Conservation (phyloP, 306 rosid species). For the Elaeagnus macrophylla region DNA sequence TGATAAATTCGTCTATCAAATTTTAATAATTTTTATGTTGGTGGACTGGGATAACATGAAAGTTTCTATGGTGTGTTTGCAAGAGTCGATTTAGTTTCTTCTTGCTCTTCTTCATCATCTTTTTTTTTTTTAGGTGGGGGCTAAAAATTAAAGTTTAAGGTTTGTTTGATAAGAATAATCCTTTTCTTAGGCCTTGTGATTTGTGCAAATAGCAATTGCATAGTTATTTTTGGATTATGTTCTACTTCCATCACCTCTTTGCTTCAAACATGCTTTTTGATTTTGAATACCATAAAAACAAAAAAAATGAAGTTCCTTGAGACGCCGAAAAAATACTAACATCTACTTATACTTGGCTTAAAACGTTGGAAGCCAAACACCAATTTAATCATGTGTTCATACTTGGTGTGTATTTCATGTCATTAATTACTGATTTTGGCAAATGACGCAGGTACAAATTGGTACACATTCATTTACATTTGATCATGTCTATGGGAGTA, state of each 20-base stretch:
- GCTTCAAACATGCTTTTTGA: background rate
- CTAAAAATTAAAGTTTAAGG: background rate
- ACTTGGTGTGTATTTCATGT: background rate
- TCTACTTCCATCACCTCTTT: background rate
- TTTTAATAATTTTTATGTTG: conserved; percentile 4
- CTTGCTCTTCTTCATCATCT: no score
- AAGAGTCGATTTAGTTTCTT: no score
- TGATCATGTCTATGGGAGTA: conserved; percentile 96
- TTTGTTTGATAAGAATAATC: conserved; percentile 1
- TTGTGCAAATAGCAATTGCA: background rate
- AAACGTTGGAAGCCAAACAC: no score
- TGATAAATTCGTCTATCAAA: conserved; percentile 10
- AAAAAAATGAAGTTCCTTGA: background rate
- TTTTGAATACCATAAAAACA: no score
- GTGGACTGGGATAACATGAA: background rate
- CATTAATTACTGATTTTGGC: conserved; percentile 17
- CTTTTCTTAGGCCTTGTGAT: background rate
- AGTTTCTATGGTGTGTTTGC: background rate
- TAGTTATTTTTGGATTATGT: background rate
- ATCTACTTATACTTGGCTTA: background rate
- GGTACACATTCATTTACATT: conserved; percentile 94
- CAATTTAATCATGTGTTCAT: background rate
- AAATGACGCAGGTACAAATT: conserved; percentile 71
- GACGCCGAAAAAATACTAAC: background rate
- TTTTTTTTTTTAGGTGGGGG: background rate